Evolutionary conservation across 306 rosid species (phyloP).

Genomic region (Lathyrus sativus): DNA sequence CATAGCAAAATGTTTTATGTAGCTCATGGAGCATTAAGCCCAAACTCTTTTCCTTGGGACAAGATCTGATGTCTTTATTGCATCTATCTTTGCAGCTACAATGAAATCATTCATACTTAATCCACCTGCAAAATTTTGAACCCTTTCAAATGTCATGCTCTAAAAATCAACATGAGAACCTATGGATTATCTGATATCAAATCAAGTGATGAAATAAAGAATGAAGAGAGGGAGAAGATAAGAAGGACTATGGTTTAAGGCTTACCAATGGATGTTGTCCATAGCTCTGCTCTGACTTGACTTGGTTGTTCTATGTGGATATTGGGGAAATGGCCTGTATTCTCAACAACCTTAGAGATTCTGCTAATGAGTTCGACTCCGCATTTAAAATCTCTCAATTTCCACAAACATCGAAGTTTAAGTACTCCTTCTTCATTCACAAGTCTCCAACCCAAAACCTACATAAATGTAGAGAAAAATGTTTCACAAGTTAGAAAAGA

Average conservation of each 20-base stretch:
- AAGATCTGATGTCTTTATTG: constrained; percentile 79
- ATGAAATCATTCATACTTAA: constrained; percentile 91
- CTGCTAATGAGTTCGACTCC: constrained; percentile 82
- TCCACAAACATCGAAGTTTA: constrained; percentile 88
- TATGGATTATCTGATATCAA: too few relatives aligned
- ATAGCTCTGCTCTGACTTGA: constrained; percentile 79
- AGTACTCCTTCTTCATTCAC: constrained; percentile 57
- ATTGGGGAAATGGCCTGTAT: constrained; percentile 72
- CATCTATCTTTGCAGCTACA: constrained; percentile 83
- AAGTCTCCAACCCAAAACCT: constrained; percentile 94
- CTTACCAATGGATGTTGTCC: constrained; percentile 84
- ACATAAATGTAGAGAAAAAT: constrained; percentile 24
- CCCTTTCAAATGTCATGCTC: constrained; percentile 28
- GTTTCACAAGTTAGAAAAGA: constrained; percentile 13
- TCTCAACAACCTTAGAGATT: constrained; percentile 60
- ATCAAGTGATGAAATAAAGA: background rate
- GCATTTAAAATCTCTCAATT: constrained; percentile 73
- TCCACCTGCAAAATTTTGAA: constrained; percentile 72
- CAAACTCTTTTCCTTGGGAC: constrained; percentile 80
- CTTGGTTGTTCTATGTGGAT: constrained; percentile 79
- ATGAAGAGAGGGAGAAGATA: background rate
- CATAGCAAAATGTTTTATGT: constrained; percentile 17
- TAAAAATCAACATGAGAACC: background rate
- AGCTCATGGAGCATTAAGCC: constrained; percentile 55
- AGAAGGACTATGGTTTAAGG: constrained; percentile 10